Conservation (phyloP, 2,329 filamentous ascomycete species). For the Diplodia mutila region DNA sequence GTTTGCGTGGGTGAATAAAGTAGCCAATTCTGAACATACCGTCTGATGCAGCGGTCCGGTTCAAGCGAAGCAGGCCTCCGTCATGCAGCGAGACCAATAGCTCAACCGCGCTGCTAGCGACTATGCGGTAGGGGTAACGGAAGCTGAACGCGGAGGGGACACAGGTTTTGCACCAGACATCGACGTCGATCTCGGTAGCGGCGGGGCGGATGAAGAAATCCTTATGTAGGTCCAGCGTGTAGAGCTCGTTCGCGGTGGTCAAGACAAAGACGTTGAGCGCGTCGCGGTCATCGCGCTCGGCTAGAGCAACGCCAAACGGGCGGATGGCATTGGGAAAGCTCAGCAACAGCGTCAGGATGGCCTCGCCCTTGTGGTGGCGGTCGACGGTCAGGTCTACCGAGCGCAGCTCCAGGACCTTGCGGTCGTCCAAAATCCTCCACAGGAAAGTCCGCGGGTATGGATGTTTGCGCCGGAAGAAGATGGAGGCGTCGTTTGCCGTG, state of each 20-base stretch:
- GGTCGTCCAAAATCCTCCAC: slow-evolving; percentile 85
- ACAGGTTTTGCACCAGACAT: slow-evolving; percentile 76
- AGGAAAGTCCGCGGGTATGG: slow-evolving; percentile 82
- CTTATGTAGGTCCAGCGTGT: slow-evolving; percentile 79
- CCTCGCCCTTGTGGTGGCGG: slow-evolving; percentile 61
- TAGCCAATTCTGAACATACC: slow-evolving; percentile 13
- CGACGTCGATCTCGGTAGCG: slow-evolving; percentile 72
- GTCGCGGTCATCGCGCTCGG: slow-evolving; percentile 78
- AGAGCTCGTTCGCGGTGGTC: slow-evolving; percentile 77
- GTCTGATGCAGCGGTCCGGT: slow-evolving; percentile 37
- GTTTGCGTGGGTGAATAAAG: too few relatives aligned
- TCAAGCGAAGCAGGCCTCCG: slow-evolving; percentile 72
- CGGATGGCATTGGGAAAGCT: slow-evolving; percentile 75
- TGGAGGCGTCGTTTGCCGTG: slow-evolving; percentile 71
- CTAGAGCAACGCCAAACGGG: slow-evolving; percentile 77
- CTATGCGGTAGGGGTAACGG: slow-evolving; percentile 78
- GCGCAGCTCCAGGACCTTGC: slow-evolving; percentile 79
- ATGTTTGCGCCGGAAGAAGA: slow-evolving; percentile 81
- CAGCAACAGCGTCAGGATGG: slow-evolving; percentile 75
- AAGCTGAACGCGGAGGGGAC: slow-evolving; percentile 74
- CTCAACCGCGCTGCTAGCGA: slow-evolving; percentile 72
- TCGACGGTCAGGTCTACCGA: slow-evolving; percentile 77
- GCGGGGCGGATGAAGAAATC: slow-evolving; percentile 76
- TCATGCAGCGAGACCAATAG: slow-evolving; percentile 81
- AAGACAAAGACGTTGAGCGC: slow-evolving; percentile 78